Evolutionary conservation across 2,329 filamentous ascomycete genomes (phyloP).

Genomic region (Colletotrichum australisinense): DNA sequence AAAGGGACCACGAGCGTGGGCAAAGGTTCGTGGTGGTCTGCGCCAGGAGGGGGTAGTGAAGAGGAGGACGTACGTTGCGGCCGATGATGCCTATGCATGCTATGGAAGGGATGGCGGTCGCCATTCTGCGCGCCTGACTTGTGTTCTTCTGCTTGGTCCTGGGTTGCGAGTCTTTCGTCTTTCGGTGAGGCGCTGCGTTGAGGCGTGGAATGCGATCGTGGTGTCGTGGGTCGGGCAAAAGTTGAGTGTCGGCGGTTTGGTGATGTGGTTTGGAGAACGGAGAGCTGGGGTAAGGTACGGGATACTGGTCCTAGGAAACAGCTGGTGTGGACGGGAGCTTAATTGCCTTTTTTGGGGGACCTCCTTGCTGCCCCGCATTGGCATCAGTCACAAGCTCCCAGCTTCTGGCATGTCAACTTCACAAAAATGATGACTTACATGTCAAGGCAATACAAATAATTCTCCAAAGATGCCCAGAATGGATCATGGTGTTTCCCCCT

Average conservation of each 20-base stretch:
- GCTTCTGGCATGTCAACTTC: neutral
- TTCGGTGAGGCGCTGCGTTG: neutral
- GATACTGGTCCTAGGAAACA: neutral
- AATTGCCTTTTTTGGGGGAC: slow-evolving; percentile 25
- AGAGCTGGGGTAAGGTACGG: slow-evolving; percentile 15
- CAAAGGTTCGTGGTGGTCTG: neutral
- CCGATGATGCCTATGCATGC: slow-evolving; percentile 95
- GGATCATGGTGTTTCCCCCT: neutral
- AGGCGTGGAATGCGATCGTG: neutral
- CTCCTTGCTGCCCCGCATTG: slow-evolving; percentile 22
- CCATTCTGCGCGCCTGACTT: slow-evolving; percentile 57
- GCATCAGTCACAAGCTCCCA: neutral
- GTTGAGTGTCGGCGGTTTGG: neutral
- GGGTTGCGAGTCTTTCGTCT: neutral
- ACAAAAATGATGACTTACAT: neutral
- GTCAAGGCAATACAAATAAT: too few relatives aligned
- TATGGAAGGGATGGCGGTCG: slow-evolving; percentile 79
- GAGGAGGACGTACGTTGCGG: slow-evolving; percentile 75
- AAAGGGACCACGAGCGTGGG: neutral
- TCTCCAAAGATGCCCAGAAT: too few relatives aligned
- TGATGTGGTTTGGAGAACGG: slow-evolving; percentile 19
- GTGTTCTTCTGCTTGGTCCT: neutral
- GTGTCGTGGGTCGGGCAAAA: neutral
- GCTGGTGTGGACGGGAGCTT: slow-evolving; percentile 31
- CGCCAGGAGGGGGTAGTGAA: neutral